Base-by-base conservation (phyloP, 2,329 filamentous ascomycete genomes). In the Fusarium siculi region DNA sequence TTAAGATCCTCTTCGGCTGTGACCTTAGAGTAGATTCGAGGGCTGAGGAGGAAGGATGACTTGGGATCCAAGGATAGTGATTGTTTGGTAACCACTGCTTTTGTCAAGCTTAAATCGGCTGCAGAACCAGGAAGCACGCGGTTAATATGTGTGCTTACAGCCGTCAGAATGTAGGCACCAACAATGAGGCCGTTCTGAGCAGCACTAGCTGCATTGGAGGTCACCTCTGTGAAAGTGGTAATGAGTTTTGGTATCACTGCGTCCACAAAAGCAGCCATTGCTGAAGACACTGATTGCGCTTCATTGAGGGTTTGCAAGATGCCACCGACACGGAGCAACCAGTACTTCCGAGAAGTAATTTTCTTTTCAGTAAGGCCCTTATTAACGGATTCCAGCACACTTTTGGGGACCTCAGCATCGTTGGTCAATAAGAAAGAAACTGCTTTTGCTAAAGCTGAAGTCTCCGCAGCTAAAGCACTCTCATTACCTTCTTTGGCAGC, bases 351-450 rank as follows among this genome's bases (percentile, higher is more conserved):
- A 59, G 93, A 89, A 10, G 91, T 87, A 4, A 93, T 84, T 76
- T 95, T 94, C 82, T 98, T 99, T 74, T 99, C 96, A 12, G 87
- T 86, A 47, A 97, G 86, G 2, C 96, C 96, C 82, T 97, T 98
- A 34, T 88, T 83, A 75, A 97, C 92, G 2, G 90, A 87, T 77
- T 96, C 94, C 3, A 91, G 81, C 5, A 92, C 87, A 9, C 90
- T 80, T 75, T 93, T 93, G 16, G 93, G 90, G 21, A 95, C 79
- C 40, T 91, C 86, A 4, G 86, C 81, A 30, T 86, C 88, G 34
- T 89, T 85, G n/a, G 87, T 82, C 21, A 98, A 79, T 42, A 93
- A 85, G 77, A 88, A 89, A 16, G 84, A 83, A 39, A 92, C 83
- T 76, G 93, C 92, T 67, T 88, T 88, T 59, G 90, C 87, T 62